Evolutionary conservation across 148 eudicot species (phyloP), one percentile per base, ranked within the genome.

Genomic region (Camellia sinensis): DNA sequence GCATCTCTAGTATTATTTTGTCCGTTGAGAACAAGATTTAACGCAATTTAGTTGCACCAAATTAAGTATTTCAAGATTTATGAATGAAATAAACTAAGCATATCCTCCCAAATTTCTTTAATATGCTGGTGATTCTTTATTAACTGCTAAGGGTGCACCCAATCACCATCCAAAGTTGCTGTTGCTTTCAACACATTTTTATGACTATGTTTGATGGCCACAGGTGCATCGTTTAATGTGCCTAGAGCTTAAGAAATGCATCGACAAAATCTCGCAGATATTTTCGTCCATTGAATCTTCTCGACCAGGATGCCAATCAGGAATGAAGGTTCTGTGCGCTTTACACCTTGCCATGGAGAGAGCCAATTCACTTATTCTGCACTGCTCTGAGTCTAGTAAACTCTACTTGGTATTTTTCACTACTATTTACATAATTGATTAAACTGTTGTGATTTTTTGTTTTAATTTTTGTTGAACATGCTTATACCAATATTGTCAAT

Each of bases 221-320:
- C 74, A 71, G 74, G 74, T 71, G 37, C 74, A 71, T 48, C 57
- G 57, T 45, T 10, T 71, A 48, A 18, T 71, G 22, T 71, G 74
- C 37, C 37, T 48, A 71, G 74, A 45, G 74, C 74, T 71, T 71
- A 45, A 71, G 74, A 71, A 48, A 48, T 7, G 2, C 37, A 48
- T 71, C 6, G 54, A 45, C 48, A 45, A 37, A n/a, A 48, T 48
- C 54, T 71, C 37, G n/a, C 74, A 71, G 56, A 48, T 46, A n/a
- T 48, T 45, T 71, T 19, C 74, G 19, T 52, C 54, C 2, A 71
- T 71, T n/a, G 74, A 71, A 71, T 45, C 56, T 71, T 56, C 74
- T 48, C 74, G 74, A 18, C 74, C 74, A 18, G 12, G 74, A 71
- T 71, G 74, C 21, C n/a, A 5, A 17, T 71, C 74, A n/a, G 74